A percentile compares a stretch with the other conserved stretches of the same genome.
Evolutionary conservation across 805 yeast genomes (phyloP).

Genomic region (Kuraishia capsulata): DNA sequence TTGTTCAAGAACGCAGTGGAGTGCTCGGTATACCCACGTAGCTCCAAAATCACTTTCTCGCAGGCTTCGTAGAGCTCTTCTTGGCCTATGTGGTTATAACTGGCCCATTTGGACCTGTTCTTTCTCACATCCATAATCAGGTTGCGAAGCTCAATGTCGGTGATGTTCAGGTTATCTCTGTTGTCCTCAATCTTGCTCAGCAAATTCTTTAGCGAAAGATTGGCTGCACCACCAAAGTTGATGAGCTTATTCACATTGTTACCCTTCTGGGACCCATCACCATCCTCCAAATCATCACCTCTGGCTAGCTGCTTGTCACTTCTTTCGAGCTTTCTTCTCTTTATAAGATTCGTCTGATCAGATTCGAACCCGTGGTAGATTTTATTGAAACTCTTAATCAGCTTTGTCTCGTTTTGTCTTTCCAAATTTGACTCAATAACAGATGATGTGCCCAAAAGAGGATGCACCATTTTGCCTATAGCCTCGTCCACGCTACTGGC

Average conservation of each 20-base stretch:
- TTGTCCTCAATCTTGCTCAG: conserved; percentile 69
- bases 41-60: conserved; percentile 85
- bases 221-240: conserved; percentile 55
- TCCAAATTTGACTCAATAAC: conserved; percentile 33
- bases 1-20: conserved; percentile 92
- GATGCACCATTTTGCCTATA: conserved; percentile 24
- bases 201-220: conserved; percentile 70
- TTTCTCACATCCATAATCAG: conserved; percentile 88
- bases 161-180: conserved; percentile 63
- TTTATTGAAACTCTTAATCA: conserved; percentile 58
- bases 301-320: conserved; percentile 56
- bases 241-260: conserved; percentile 18
- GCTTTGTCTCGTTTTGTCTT: conserved; percentile 23
- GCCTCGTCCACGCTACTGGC: conserved; percentile 19
- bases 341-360: conserved; percentile 66
- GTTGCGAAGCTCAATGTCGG: conserved; percentile 77
- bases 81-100: conserved; percentile 91
- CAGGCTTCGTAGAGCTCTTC: conserved; percentile 97
- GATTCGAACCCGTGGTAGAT: conserved; percentile 71
- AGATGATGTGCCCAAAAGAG: conserved; percentile 23
- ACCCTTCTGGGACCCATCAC: conserved; percentile 12
- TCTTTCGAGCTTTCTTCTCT: conserved; percentile 69
- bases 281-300: conserved; percentile 10
- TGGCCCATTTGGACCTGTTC: conserved; percentile 96
- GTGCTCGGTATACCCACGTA: conserved; percentile 90